Conservation (phyloP, 1,139 yeast genomes). For the Yamadazyma siamensis region DNA sequence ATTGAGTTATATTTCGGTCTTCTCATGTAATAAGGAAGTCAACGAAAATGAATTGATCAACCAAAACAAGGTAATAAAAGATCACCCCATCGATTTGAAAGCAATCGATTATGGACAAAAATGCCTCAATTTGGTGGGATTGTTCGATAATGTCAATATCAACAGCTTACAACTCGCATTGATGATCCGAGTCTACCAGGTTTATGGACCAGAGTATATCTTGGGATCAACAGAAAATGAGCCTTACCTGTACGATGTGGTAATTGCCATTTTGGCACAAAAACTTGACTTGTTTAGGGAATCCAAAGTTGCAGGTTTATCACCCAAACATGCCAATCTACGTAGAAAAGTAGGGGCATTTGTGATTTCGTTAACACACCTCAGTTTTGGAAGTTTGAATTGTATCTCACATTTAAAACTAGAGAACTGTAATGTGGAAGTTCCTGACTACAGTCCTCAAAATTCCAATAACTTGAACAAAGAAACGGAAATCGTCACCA, state of each 20-base stretch:
- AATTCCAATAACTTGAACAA: constrained; percentile 4
- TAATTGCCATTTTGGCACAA: constrained; percentile 4
- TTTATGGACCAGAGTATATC: constrained; percentile 36
- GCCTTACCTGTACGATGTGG: constrained; percentile 4
- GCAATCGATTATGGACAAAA: constrained; percentile 32
- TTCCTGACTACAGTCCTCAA: constrained; percentile 4
- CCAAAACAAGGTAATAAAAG: constrained; percentile 1
- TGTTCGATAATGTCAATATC: constrained; percentile 35
- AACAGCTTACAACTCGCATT: constrained; percentile 48
- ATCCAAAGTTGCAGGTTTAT: constrained; percentile 24
- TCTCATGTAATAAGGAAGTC: constrained; percentile 2
- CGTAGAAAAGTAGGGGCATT: constrained; percentile 4
- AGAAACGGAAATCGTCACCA: constrained; percentile 3
- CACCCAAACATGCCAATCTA: constrained; percentile 1
- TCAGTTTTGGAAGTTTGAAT: constrained; percentile 3
- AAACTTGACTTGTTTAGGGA: constrained; percentile 40
- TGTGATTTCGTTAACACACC: constrained; percentile 1
- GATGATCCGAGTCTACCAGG: constrained; percentile 34
- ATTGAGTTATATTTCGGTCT: constrained; percentile 20
- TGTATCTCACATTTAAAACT: constrained; percentile 3
- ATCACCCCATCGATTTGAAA: constrained; percentile 23
- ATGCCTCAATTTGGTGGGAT: constrained; percentile 22
- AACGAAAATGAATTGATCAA: background rate
- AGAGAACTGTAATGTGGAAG: constrained; percentile 1
- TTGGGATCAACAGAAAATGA: constrained; percentile 34